phyloP scores from a whole-genome alignment of 2,329 filamentous ascomycete species.

The Colletotrichum navitas region DNA sequence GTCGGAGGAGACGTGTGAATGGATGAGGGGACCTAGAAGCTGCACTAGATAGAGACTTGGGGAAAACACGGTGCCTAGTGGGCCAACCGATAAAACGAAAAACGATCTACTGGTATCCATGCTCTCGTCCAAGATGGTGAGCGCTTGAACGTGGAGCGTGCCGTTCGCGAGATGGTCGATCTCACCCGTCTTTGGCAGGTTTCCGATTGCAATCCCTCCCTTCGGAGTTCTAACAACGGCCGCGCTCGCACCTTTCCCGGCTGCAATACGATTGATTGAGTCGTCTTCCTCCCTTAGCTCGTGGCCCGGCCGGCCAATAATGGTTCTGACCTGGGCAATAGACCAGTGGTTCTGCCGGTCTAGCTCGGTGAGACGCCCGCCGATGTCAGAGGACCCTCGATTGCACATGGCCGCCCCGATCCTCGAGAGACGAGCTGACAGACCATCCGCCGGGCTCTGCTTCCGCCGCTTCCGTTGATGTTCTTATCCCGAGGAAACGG shows the following conservation, averaged over 20 bases:
- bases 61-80: slow-evolving; percentile 4
- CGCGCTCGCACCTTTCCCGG: slow-evolving; percentile 20
- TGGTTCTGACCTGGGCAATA: not conserved
- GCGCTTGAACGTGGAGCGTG: slow-evolving; percentile 14
- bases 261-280: not conserved
- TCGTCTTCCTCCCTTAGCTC: slow-evolving; percentile 20
- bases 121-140: slow-evolving; percentile 16
- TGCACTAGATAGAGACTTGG: not conserved
- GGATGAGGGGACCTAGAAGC: not conserved
- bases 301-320: slow-evolving; percentile 11
- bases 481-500: not conserved
- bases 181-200: not conserved
- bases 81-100: slow-evolving; percentile 21
- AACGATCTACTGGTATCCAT: slow-evolving; percentile 18
- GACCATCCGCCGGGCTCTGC: not conserved
- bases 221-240: slow-evolving; percentile 12
- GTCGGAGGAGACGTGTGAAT: slow-evolving; percentile 12
- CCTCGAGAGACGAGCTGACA: slow-evolving; percentile 6
- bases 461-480: slow-evolving; percentile 18
- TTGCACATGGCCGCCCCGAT: slow-evolving; percentile 26
- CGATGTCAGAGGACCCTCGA: slow-evolving; percentile 13
- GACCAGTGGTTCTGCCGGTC: slow-evolving; percentile 14
- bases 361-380: slow-evolving; percentile 7
- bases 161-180: not conserved
- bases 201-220: not conserved